Base-by-base conservation (phyloP, 306 rosid genomes). In the Rosa persica region DNA sequence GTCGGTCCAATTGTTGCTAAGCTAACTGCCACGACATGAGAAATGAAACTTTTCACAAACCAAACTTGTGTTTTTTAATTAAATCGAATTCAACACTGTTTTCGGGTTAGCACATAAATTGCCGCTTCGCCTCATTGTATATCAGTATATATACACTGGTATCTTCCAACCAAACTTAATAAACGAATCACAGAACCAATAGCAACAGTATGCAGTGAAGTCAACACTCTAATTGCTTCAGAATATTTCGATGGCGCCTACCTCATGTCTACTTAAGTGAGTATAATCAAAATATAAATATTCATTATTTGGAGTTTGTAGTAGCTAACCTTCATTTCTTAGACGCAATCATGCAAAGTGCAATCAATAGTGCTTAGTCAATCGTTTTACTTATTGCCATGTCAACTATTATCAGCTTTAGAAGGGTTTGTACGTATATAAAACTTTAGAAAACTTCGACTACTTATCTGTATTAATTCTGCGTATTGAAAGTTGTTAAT, bases 331-430 rank as follows among this genome's bases (percentile, higher is more conserved):
- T 61, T 61, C 40, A 12, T 30, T 27, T n/a, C 36, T 62, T 13
- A 62, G 67, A 6, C 2, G 46, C 23, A 36, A 66, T 38, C 25
- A 38, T 66, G 46, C 44, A 66, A 30, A 38, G 10, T 61, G n/a
- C 22, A 62, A n/a, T 30, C 19, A 25, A 13, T 61, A 27, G 7
- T 34, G 6, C 51, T 39, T 40, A 40, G 57, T 57, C 40, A 12
- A 19, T 17, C 15, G n/a, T 13, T 30, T 22, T 20, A 36, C 71
- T 75, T 61, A 30, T 75, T 19, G 12, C 47, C 6, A 11, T 25
- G 79, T 75, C 79, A 62, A 62, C 79, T 25, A 36, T 16, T 61
- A 61, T 75, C 47, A 6, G 8, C 23, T 62, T 19, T 66, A 4
- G 42, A 34, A 43, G 55, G 54, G 52, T 60, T 2, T 2, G 30